phyloP scores from a whole-genome alignment of 2,329 filamentous ascomycete species.

The Xylariaceae sp. region DNA sequence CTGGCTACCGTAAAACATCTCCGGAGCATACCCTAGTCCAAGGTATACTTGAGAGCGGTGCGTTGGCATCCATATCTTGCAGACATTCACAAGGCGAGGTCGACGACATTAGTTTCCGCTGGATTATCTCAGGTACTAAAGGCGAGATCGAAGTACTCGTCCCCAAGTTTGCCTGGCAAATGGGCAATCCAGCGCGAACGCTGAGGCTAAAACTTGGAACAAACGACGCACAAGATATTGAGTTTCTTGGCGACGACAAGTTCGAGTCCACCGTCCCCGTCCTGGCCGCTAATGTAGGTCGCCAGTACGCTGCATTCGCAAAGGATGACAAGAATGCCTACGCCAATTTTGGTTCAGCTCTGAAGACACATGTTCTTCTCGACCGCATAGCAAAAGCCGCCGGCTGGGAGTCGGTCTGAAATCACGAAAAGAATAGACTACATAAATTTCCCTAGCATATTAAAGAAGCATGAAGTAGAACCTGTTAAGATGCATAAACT shows the following conservation, averaged over 20 bases:
- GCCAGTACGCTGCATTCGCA: slow-evolving; percentile 23
- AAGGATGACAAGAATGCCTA: slow-evolving; percentile 12
- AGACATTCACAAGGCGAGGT: slow-evolving; percentile 20
- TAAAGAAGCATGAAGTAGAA: too few species aligned
- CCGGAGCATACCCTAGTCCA: slow-evolving; percentile 37
- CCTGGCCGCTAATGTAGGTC: slow-evolving; percentile 19
- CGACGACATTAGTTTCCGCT: slow-evolving; percentile 28
- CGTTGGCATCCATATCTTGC: slow-evolving; percentile 29
- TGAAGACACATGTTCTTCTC: slow-evolving; percentile 22
- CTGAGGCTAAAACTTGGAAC: slow-evolving; percentile 21
- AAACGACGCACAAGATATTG: slow-evolving; percentile 8
- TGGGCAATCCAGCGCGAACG: slow-evolving; percentile 4
- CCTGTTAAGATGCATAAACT: too few species aligned
- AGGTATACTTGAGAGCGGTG: slow-evolving; percentile 32
- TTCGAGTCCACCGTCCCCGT: slow-evolving; percentile 10
- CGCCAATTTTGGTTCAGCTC: slow-evolving; percentile 23
- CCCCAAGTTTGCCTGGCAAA: slow-evolving; percentile 21
- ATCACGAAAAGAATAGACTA: background rate
- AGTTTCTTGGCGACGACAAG: slow-evolving; percentile 9
- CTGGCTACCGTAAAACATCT: slow-evolving; percentile 24
- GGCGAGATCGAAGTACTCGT: slow-evolving; percentile 33
- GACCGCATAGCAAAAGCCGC: slow-evolving; percentile 28
- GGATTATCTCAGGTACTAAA: slow-evolving; percentile 37
- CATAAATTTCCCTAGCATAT: too few species aligned
- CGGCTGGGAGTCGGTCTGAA: slow-evolving; percentile 17